phyloP scores from a whole-genome alignment of 2,329 filamentous ascomycete genomes.

The Nectriaceae sp. region DNA sequence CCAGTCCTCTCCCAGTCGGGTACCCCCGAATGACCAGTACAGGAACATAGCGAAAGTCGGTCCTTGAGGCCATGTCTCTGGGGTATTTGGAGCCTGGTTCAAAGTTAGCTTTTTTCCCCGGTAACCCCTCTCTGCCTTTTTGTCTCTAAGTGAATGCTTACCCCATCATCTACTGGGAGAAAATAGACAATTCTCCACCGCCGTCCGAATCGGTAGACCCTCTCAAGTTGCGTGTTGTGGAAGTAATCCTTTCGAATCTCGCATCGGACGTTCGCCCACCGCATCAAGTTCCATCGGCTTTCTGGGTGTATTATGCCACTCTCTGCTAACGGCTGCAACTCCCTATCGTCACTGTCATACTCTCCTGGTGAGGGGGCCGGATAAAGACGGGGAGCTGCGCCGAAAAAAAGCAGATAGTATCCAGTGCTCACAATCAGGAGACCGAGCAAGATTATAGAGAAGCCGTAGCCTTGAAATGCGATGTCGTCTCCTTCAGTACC shows the following conservation, averaged over 20 bases:
- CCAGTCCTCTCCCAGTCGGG: neutral
- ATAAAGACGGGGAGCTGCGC: neutral
- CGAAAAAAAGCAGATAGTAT: neutral
- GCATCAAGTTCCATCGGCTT: conserved; percentile 1
- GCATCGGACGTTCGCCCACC: neutral
- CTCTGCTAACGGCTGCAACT: neutral
- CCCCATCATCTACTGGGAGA: neutral
- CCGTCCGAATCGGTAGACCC: neutral
- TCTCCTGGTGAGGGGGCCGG: too few relatives aligned
- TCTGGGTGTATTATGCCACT: neutral
- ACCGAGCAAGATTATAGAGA: neutral
- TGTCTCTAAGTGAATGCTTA: too few relatives aligned
- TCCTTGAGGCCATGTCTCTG: neutral
- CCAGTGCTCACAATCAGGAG: neutral
- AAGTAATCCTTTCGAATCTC: conserved; percentile 1
- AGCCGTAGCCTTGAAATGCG: neutral
- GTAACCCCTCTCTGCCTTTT: too few relatives aligned
- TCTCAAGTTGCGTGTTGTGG: neutral
- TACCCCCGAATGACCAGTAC: conserved; percentile 4
- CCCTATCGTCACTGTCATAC: too few relatives aligned
- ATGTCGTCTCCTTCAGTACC: neutral
- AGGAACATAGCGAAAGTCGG: conserved; percentile 1
- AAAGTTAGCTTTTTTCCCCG: neutral
- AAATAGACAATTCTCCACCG: neutral
- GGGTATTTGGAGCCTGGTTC: neutral